These are phyloP conservation scores for Wickerhamiella alocasiicola DNA, from an alignment of 805 yeast genomes.

Conservation along the genomic window DNA sequence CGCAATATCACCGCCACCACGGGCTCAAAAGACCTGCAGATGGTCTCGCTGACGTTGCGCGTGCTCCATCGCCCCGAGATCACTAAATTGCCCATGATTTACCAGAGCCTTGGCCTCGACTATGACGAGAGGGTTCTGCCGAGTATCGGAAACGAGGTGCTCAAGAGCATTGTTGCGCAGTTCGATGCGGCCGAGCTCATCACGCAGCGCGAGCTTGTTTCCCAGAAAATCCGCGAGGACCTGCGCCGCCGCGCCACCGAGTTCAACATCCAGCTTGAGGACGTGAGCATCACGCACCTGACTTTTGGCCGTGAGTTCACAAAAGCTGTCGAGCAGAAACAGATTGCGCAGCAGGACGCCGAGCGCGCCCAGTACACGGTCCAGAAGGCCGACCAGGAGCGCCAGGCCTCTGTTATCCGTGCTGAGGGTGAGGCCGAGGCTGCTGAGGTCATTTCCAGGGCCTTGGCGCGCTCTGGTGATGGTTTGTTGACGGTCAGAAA, in stretches of 20 bases:
- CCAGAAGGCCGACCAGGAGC: conserved; percentile 94
- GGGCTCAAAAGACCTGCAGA: conserved; percentile 94
- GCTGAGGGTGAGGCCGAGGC: conserved; percentile 99
- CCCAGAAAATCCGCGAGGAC: conserved; percentile 78
- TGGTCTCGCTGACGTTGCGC: conserved; percentile 83
- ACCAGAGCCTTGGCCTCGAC: conserved; percentile 84
- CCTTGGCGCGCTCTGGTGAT: conserved; percentile 88
- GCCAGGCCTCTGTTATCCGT: conserved; percentile 85
- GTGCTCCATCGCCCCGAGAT: conserved; percentile 93
- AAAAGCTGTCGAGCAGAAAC: conserved; percentile 96
- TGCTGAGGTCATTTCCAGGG: conserved; percentile 88
- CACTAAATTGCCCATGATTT: conserved; percentile 63
- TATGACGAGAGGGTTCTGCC: conserved; percentile 92
- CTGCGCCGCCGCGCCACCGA: conserved; percentile 71
- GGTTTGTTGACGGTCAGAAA: conserved; percentile 88
- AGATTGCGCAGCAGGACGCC: conserved; percentile 98
- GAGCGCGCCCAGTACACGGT: conserved; percentile 90
- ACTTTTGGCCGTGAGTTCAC: conserved; percentile 95
- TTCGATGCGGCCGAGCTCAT: conserved; percentile 94
- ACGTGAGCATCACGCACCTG: conserved; percentile 95
- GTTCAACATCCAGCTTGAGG: conserved; percentile 84
- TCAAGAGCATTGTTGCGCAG: conserved; percentile 83
- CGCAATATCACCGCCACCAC: conserved; percentile 87
- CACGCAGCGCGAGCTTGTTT: conserved; percentile 92
- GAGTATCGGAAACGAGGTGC: conserved; percentile 82